Conservation (phyloP, 495 filamentous ascomycete genomes). For the Beverwykella pulmonaria region DNA sequence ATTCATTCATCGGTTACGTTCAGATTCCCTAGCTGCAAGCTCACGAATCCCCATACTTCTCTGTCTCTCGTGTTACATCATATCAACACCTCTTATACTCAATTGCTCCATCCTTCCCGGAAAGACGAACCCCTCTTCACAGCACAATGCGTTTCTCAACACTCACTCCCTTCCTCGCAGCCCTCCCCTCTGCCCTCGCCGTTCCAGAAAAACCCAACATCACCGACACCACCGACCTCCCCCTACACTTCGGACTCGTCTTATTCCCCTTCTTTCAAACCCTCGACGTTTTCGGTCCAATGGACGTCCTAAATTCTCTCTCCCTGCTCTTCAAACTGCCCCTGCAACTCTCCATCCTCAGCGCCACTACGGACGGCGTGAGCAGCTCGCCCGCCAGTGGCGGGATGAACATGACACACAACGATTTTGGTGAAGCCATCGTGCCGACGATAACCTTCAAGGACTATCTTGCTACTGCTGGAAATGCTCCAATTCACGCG, state of each 20-base stretch:
- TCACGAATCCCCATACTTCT: no score
- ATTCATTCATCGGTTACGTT: no score
- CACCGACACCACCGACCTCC: constrained; percentile 14
- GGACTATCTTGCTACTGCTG: constrained; percentile 39
- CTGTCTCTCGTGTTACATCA: no score
- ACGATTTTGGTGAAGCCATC: constrained; percentile 50
- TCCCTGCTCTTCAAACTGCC: constrained; percentile 45
- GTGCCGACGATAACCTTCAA: constrained; percentile 66
- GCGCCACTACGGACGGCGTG: constrained; percentile 56
- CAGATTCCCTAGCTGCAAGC: no score
- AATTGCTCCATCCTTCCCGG: no score
- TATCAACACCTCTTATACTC: no score
- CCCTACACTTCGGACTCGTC: constrained; percentile 27
- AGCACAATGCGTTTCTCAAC: constrained; percentile 8
- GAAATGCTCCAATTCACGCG: constrained; percentile 43
- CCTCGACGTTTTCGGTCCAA: constrained; percentile 35
- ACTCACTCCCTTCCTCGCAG: constrained; percentile 1
- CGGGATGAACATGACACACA: constrained; percentile 27
- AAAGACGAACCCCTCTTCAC: not conserved
- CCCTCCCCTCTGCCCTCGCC: constrained; percentile 5
- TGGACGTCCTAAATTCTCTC: constrained; percentile 51
- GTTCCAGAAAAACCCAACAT: constrained; percentile 12
- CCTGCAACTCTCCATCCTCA: constrained; percentile 51
- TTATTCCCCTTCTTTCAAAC: constrained; percentile 31
- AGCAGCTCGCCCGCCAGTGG: constrained; percentile 40